Conservation (phyloP, 1,284 basidiomycete genomes). For the Ganoderma lucidum region DNA sequence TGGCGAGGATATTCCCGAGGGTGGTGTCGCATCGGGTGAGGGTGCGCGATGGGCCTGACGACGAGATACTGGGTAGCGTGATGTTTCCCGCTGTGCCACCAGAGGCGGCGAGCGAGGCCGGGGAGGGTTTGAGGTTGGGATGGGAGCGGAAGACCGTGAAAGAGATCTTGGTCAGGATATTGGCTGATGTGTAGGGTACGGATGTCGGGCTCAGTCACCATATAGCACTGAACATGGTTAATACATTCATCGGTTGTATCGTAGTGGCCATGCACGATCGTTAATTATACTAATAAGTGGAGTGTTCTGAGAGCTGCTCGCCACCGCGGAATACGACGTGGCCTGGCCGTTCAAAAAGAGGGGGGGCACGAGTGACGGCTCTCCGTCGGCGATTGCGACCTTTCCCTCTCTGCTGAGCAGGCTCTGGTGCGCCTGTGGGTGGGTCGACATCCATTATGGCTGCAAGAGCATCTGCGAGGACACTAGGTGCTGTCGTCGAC, state of each 20-base stretch:
- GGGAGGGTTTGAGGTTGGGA: constrained; percentile 21
- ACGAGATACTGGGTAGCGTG: constrained; percentile 70
- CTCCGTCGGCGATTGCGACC: constrained; percentile 22
- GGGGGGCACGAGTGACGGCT: constrained; percentile 47
- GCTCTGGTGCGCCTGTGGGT: constrained; percentile 16
- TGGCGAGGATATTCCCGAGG: constrained; percentile 72
- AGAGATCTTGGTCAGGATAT: constrained; percentile 63
- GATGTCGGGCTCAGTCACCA: neutral
- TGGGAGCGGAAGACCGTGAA: constrained; percentile 57
- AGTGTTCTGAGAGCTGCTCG: constrained; percentile 43
- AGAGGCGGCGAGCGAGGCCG: constrained; percentile 7
- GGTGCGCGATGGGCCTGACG: constrained; percentile 68
- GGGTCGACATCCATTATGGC: constrained; percentile 22
- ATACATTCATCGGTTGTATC: neutral
- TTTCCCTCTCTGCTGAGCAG: neutral
- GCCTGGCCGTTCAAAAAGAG: constrained; percentile 67
- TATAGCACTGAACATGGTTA: neutral
- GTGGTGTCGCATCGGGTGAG: constrained; percentile 76
- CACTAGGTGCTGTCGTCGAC: neutral
- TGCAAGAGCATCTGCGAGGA: neutral
- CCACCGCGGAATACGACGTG: constrained; percentile 71
- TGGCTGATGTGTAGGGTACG: constrained; percentile 55
- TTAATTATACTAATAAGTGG: constrained; percentile 1
- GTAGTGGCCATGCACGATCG: neutral
- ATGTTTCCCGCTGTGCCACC: constrained; percentile 49